Conservation (phyloP, 192 early-diverging fungal genomes). For the Backusella luteola region DNA sequence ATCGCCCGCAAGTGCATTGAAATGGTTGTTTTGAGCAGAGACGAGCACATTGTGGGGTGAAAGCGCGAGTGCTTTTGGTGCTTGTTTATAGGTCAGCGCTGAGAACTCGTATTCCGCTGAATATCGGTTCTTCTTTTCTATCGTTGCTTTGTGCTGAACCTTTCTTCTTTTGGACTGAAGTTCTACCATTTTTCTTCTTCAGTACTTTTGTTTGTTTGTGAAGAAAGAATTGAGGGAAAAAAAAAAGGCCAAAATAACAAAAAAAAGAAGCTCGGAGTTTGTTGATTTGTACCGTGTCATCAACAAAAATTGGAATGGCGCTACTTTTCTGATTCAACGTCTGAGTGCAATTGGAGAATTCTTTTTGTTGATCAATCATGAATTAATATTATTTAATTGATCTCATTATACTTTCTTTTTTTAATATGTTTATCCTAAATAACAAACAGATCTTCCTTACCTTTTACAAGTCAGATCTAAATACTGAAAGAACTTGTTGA, state of each 20-base stretch:
- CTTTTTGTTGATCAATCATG: too few relatives aligned
- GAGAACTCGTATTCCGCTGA: conserved; percentile 14
- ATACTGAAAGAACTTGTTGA: too few relatives aligned
- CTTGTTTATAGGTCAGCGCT: conserved; percentile 14
- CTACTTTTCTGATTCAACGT: background rate
- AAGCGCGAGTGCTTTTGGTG: conserved; percentile 7
- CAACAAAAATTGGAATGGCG: background rate
- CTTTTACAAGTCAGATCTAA: too few relatives aligned
- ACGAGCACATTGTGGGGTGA: conserved; percentile 16
- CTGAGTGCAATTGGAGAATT: background rate
- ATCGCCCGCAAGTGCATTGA: conserved; percentile 19
- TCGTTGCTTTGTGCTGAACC: background rate
- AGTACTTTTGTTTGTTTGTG: background rate
- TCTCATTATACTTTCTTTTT: too few relatives aligned
- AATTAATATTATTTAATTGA: too few relatives aligned
- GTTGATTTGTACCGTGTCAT: background rate
- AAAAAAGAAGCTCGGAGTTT: background rate
- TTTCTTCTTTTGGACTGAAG: background rate
- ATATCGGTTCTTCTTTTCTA: conserved; percentile 3
- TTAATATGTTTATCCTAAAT: too few relatives aligned
- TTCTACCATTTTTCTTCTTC: background rate
- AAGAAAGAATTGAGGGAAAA: background rate
- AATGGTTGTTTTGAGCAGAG: conserved; percentile 6
- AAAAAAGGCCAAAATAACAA: background rate
- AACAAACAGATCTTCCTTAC: too few relatives aligned